These are phyloP conservation scores for Scortechinia acanthostroma DNA, from an alignment of 2,329 filamentous ascomycete species.

Conservation along the genomic window DNA sequence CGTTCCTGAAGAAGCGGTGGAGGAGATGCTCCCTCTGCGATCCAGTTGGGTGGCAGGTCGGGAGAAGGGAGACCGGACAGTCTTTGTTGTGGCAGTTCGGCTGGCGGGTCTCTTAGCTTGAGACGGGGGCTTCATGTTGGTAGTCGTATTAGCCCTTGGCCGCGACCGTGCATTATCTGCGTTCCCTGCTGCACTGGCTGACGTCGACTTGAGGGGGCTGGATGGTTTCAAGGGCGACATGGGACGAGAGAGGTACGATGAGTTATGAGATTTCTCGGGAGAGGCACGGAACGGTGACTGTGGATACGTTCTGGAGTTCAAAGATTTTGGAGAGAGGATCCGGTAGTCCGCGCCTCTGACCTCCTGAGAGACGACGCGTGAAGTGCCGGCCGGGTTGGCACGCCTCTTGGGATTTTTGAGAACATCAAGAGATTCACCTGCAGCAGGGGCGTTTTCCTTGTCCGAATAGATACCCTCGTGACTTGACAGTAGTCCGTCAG, in stretches of 20 bases:
- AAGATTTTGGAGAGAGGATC: constrained; percentile 1
- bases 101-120: neutral
- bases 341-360: neutral
- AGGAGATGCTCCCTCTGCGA: neutral
- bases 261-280: neutral
- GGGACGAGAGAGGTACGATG: neutral
- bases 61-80: neutral
- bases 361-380: constrained; percentile 1
- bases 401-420: constrained; percentile 1
- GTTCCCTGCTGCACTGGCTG: neutral
- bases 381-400: neutral
- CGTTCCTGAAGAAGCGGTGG: neutral
- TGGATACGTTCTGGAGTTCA: constrained; percentile 1
- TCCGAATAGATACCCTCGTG: neutral
- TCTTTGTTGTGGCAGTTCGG: neutral
- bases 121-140: neutral
- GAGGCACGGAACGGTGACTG: constrained; percentile 1
- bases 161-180: too few species aligned
- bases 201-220: neutral
- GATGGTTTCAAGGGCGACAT: neutral
- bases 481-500: too few species aligned
- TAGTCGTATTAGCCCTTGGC: neutral
- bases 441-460: neutral
- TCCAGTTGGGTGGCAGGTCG: neutral
- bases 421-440: neutral